These are phyloP conservation scores for Acanthamoeba royreba DNA, from an alignment of 208 protist species.

Conservation along the genomic window DNA sequence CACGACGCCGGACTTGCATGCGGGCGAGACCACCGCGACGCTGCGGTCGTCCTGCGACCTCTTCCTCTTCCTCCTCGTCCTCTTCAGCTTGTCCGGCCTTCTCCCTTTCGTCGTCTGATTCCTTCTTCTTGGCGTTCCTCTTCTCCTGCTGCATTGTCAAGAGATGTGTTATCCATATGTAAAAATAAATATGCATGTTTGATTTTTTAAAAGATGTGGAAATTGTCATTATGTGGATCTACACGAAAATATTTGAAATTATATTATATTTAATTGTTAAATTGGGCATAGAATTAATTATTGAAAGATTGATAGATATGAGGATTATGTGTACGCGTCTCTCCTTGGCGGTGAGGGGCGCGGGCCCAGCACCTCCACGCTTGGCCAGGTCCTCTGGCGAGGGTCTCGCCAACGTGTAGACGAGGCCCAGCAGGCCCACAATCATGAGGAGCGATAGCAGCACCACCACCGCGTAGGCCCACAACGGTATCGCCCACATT, in stretches of 20 bases:
- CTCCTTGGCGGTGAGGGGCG: too few species aligned
- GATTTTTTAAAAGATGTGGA: too few species aligned
- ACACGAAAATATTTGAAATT: too few species aligned
- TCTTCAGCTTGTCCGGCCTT: too few species aligned
- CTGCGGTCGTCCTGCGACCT: not conserved
- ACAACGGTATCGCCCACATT: not conserved
- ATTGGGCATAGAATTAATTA: too few species aligned
- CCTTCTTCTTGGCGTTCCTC: not conserved
- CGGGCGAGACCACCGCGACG: not conserved
- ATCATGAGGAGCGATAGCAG: not conserved
- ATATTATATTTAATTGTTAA: too few species aligned
- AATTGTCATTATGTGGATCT: too few species aligned
- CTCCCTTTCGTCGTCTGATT: not conserved
- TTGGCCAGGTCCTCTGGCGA: not conserved
- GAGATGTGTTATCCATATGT: too few species aligned
- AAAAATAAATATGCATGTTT: too few species aligned
- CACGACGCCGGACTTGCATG: not conserved
- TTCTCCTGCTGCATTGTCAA: not conserved
- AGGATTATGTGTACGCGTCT: too few species aligned
- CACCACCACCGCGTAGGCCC: not conserved
- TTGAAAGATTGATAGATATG: too few species aligned
- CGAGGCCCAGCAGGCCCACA: not conserved
- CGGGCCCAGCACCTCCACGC: too few species aligned
- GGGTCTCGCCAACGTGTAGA: not conserved
- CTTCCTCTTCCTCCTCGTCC: not conserved